Evolutionary conservation across 2,329 filamentous ascomycete species (phyloP).

Genomic region (Bipolaris zeicola): DNA sequence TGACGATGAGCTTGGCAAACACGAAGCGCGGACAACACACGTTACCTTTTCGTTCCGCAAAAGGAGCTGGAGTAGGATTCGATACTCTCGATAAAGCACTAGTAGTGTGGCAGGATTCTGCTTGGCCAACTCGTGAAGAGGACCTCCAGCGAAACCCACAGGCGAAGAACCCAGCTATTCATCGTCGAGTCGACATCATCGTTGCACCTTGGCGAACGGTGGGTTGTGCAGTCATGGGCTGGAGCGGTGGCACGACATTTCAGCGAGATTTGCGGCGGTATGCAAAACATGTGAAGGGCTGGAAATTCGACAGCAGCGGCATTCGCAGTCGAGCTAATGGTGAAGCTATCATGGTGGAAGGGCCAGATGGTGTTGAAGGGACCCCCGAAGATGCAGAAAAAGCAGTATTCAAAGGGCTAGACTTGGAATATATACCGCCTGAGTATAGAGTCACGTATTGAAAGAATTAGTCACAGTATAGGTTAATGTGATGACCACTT

Average conservation of each 20-base stretch:
- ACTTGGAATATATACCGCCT: conserved; percentile 58
- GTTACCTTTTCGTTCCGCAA: conserved; percentile 58
- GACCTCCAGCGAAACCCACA: conserved; percentile 45
- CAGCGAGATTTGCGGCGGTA: conserved; percentile 83
- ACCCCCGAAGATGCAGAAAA: conserved; percentile 75
- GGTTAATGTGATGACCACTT: background rate
- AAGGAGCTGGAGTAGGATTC: conserved; percentile 65
- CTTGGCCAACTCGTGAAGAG: conserved; percentile 46
- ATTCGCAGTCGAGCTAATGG: conserved; percentile 71
- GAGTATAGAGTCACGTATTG: conserved; percentile 54
- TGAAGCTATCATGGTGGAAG: conserved; percentile 72
- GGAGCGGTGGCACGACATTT: conserved; percentile 89
- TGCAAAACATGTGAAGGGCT: conserved; percentile 70
- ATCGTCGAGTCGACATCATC: conserved; percentile 91
- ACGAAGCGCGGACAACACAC: conserved; percentile 74
- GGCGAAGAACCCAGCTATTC: conserved; percentile 71
- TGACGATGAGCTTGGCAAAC: conserved; percentile 71
- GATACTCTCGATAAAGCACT: conserved; percentile 90
- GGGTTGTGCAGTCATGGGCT: conserved; percentile 86
- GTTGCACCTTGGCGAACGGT: conserved; percentile 85
- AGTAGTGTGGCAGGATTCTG: conserved; percentile 85
- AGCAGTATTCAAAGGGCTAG: conserved; percentile 77
- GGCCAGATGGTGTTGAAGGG: conserved; percentile 51
- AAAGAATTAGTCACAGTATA: conserved; percentile 7
- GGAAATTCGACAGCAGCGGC: conserved; percentile 93